Evolutionary conservation across 129 eudicot species (phyloP).

Genomic region (Arctium lappa): DNA sequence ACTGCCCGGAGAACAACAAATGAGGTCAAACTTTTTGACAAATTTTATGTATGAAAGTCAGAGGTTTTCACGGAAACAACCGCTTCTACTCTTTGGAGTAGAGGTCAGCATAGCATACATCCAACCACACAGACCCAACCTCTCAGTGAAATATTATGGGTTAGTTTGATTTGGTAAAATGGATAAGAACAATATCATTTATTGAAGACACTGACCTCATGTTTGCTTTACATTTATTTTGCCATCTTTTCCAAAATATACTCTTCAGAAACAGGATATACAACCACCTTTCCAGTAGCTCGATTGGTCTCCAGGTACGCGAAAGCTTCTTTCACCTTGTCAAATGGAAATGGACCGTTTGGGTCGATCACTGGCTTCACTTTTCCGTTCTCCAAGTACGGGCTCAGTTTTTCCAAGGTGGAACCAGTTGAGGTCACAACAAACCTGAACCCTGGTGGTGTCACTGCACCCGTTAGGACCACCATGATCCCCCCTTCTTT

Average conservation of each 20-base stretch:
- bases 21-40: not conserved
- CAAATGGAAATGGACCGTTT: constrained; percentile 37
- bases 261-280: constrained; percentile 38
- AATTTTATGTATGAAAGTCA: not conserved
- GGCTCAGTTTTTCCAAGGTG: constrained; percentile 29
- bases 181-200: not conserved
- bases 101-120: not conserved
- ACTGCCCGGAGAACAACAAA: not conserved
- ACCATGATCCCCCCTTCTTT: constrained; percentile 43
- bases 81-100: not conserved
- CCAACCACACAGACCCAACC: not conserved
- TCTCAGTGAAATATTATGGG: not conserved
- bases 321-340: constrained; percentile 41
- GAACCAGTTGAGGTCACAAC: constrained; percentile 35
- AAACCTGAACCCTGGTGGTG: constrained; percentile 41
- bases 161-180: too few species aligned
- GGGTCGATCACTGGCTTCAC: constrained; percentile 39
- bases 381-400: constrained; percentile 34
- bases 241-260: constrained; percentile 26
- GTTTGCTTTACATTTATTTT: constrained; percentile 25
- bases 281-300: constrained; percentile 42
- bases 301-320: constrained; percentile 29
- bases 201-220: constrained; percentile 6
- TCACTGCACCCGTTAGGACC: constrained; percentile 32
- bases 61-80: too few species aligned